Base-by-base conservation (phyloP, 1,284 basidiomycete genomes). In the Grifola frondosa region DNA sequence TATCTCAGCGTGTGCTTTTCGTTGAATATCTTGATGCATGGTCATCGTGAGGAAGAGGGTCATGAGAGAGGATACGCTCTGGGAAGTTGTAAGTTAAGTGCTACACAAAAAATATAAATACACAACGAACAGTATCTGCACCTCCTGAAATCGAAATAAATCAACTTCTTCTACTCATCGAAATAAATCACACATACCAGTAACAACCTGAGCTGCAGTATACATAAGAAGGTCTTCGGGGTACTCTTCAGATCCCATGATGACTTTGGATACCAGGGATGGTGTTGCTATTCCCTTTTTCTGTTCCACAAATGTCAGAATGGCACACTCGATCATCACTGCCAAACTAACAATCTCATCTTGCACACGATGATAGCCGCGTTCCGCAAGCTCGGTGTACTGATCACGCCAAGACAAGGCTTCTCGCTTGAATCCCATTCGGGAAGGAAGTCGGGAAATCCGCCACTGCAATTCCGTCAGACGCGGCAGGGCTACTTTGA, bases 91-190 rank as follows among this genome's bases (percentile, higher is more conserved):
- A 10, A 37, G 21, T 26, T 10, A 6, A 8, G 13, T 12, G 25
- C 15, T 9, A 8, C 16, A 15, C 13, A 30, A 6, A 10, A n/a
- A 13, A 7, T 12, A 1, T 11, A 25, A 7, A 15, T n/a, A n/a
- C n/a, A 24, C 21, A n/a, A n/a, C 30, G 29, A 11, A 43, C 48
- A 16, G 51, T 50, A 30, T 50, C 46, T 9, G 42, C 42, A 6
- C 40, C 46, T 7, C 43, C 46, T 42, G 28, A 9, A 30, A 10
- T 15, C 12, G 16, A 13, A 9, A 29, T 5, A 17, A 3, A n/a
- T 8, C 16, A 78, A 81, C 54, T 82, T 82, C 10, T 80, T 81
- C 2, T 78, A 74, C 77, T 78, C 25, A 24, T 5, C 11, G 20
- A 21, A 3, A 19, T 35, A 21, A 12, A 3, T n/a, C 6, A 35